Evolutionary conservation across 129 eudicot genomes (phyloP).

Genomic region (Flaveria trinervia): DNA sequence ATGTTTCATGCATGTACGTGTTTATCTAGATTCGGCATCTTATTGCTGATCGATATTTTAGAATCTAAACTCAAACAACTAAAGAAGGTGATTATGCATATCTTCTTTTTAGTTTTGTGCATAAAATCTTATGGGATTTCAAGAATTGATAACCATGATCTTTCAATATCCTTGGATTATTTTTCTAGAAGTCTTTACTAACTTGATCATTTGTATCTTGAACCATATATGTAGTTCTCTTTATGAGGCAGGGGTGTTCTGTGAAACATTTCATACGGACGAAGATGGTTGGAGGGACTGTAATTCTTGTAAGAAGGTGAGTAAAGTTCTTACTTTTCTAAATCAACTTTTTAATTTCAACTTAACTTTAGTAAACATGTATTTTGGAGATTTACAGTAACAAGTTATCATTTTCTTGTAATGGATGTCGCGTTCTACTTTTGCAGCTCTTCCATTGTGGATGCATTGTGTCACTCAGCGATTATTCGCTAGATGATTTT

Average conservation of each 20-base stretch:
- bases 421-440: constrained; percentile 3
- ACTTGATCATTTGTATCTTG: constrained; percentile 9
- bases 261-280: constrained; percentile 49
- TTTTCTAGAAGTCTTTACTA: not conserved
- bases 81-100: not conserved
- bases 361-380: not conserved
- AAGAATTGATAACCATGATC: not conserved
- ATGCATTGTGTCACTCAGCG: constrained; percentile 52
- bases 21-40: not conserved
- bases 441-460: constrained; percentile 67
- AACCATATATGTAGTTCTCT: constrained; percentile 36
- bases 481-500: constrained; percentile 52
- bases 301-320: constrained; percentile 52
- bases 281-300: constrained; percentile 74
- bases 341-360: not conserved
- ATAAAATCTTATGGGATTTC: not conserved
- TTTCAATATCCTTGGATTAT: not conserved
- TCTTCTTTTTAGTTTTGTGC: not conserved
- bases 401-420: constrained; percentile 10
- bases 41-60: not conserved
- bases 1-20: not conserved
- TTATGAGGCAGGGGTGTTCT: constrained; percentile 55
- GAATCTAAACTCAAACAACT: not conserved
- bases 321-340: constrained; percentile 6
- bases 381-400: not conserved